Percentiles rank a stretch among this genome's conserved stretches.
Conservation (phyloP, 805 yeast genomes). For the Lachancea sp. region DNA sequence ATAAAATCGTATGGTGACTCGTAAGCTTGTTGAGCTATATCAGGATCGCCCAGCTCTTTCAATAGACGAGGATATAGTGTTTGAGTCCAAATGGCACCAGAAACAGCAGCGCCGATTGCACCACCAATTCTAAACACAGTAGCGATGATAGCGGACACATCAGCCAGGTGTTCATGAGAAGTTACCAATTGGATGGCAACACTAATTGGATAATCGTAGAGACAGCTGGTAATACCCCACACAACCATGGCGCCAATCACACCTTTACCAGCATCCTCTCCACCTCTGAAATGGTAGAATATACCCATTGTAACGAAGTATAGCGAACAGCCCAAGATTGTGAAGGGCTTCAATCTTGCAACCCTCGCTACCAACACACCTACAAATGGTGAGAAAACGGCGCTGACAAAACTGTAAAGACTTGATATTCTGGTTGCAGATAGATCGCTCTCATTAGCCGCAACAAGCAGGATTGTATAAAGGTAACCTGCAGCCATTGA, state of each 20-base stretch:
- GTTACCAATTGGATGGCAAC: slow-evolving; percentile 55
- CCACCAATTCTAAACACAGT: slow-evolving; percentile 58
- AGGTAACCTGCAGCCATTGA: slow-evolving; percentile 60
- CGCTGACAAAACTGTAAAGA: slow-evolving; percentile 58
- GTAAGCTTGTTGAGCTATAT: slow-evolving; percentile 42
- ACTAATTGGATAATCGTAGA: slow-evolving; percentile 59
- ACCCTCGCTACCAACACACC: slow-evolving; percentile 41
- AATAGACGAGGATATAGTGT: slow-evolving; percentile 46
- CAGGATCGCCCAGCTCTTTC: slow-evolving; percentile 32
- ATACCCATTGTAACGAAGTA: slow-evolving; percentile 58
- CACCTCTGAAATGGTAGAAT: slow-evolving; percentile 46
- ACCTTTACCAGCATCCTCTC: slow-evolving; percentile 44
- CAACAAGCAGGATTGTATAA: slow-evolving; percentile 60
- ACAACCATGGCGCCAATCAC: slow-evolving; percentile 46
- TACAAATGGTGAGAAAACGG: slow-evolving; percentile 52
- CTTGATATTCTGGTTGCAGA: no score
- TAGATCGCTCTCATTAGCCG: slow-evolving; percentile 55
- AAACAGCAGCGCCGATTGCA: slow-evolving; percentile 57
- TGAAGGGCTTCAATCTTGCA: slow-evolving; percentile 52
- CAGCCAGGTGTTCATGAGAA: slow-evolving; percentile 63
- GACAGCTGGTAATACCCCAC: slow-evolving; percentile 65
- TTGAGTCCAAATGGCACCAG: slow-evolving; percentile 73
- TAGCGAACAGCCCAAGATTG: slow-evolving; percentile 48
- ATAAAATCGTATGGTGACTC: slow-evolving; percentile 48
- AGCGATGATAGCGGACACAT: slow-evolving; percentile 51